Percentiles rank a stretch among this genome's conserved stretches.
Conservation (phyloP, 495 filamentous ascomycete genomes). For the Lindgomyces ingoldianus region DNA sequence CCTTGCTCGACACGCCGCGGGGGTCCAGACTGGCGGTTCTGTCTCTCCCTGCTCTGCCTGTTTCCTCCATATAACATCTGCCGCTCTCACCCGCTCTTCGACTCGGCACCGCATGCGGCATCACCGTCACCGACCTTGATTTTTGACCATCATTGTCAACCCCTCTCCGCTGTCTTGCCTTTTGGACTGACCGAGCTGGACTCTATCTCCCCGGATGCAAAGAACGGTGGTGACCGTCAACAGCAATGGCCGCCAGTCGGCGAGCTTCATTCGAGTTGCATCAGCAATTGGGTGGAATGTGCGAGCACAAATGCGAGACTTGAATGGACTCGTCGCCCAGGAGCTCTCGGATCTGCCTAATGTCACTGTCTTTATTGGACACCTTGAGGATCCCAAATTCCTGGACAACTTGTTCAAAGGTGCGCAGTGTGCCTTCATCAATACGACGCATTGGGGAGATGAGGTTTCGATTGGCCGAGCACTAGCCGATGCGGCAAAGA, state of each 20-base stretch:
- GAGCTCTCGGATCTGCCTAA: constrained; percentile 80
- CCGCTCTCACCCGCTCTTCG: constrained; percentile 2
- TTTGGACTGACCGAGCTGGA: not conserved
- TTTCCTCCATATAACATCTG: constrained; percentile 19
- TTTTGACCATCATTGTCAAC: not conserved
- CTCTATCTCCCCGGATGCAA: constrained; percentile 20
- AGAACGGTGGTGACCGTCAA: constrained; percentile 90
- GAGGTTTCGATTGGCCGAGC: constrained; percentile 85
- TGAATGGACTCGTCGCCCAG: constrained; percentile 76
- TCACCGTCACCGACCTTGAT: not conserved
- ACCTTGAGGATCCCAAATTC: constrained; percentile 70
- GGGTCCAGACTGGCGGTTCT: not conserved
- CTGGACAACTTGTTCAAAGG: constrained; percentile 78
- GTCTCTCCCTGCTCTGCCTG: not conserved
- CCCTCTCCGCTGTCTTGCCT: not conserved
- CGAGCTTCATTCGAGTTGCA: constrained; percentile 88
- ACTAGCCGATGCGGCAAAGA: constrained; percentile 86
- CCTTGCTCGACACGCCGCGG: constrained; percentile 1
- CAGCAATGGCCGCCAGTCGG: constrained; percentile 87
- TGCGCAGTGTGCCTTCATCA: constrained; percentile 90
- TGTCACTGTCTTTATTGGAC: constrained; percentile 78
- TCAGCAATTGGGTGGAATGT: constrained; percentile 89
- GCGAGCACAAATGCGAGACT: constrained; percentile 81
- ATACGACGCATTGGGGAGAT: constrained; percentile 97
- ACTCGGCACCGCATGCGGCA: constrained; percentile 15